Evolutionary conservation across 2,329 filamentous ascomycete species (phyloP).

Genomic region (Lojkania enalia): DNA sequence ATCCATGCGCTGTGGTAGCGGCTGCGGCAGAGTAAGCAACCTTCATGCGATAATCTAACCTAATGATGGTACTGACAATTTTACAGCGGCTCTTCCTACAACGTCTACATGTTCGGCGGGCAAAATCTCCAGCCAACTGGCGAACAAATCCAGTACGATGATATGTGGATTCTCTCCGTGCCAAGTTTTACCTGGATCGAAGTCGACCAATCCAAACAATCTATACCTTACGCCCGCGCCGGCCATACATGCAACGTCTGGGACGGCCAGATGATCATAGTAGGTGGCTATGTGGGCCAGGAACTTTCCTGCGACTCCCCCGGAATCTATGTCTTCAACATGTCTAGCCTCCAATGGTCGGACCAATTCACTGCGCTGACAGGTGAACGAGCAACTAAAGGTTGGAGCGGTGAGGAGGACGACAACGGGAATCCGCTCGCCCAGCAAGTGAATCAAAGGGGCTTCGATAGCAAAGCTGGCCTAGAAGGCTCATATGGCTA

Average conservation of each 20-base stretch:
- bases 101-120: conserved; percentile 78
- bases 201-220: conserved; percentile 57
- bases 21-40: conserved; percentile 62
- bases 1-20: conserved; percentile 74
- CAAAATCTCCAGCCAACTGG: conserved; percentile 70
- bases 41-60: neutral
- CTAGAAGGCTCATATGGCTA: conserved; percentile 68
- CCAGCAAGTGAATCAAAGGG: conserved; percentile 57
- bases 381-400: conserved; percentile 56
- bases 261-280: conserved; percentile 77
- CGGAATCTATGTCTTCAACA: conserved; percentile 76
- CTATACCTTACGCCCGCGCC: conserved; percentile 61
- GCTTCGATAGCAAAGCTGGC: conserved; percentile 57
- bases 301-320: conserved; percentile 67
- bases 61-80: neutral
- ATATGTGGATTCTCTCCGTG: conserved; percentile 79
- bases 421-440: conserved; percentile 51
- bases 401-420: conserved; percentile 26
- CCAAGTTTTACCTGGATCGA: conserved; percentile 81
- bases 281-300: conserved; percentile 70
- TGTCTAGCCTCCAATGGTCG: conserved; percentile 70
- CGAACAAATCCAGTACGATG: conserved; percentile 63
- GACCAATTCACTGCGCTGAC: conserved; percentile 68
- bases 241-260: conserved; percentile 79
- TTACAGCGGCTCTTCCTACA: conserved; percentile 68